Base-by-base conservation (phyloP, 2,329 filamentous ascomycete species). In the Aspergillus amoenus region DNA sequence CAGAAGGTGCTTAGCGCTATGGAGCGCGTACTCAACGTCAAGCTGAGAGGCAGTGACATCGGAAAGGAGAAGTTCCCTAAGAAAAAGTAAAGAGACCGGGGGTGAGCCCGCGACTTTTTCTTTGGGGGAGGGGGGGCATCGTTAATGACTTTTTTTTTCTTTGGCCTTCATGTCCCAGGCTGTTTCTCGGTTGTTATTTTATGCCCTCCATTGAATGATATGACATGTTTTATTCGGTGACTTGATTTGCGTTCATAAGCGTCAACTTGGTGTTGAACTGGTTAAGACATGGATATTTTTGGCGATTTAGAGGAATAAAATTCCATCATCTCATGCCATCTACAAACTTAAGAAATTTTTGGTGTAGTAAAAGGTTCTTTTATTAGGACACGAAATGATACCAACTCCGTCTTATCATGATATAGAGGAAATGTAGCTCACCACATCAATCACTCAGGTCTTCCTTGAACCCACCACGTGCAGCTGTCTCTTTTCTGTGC, bases 21-120 rank as follows among this genome's bases (percentile, higher is more conserved):
- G 83, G 91, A 96, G 84, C 83, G 88, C 54, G 86, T 90, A 61
- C 85, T 97, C 73, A 93, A 94, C 70, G 85, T 96, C 70, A 91
- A 96, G 81, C 83, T 97, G 70, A 84, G 93, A 66, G 91, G 94
- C 58, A 81, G 80, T 70, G 90, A 93, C 78, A 94, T 97, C 73
- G 93, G 93, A 61, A 82, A 86, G 74, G 90, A 91, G 68, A 89
- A 88, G 79, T 90, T 94, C 75, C 81, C 86, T 64, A 91, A 90
- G 83, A 90, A 89, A 81, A 86, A 85, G 80, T 78, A 74, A 68
- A 68, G 54, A 51, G 42, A 57, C 44, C 52, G 61, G 63, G 66
- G 61, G 70, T 68, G 65, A 69, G 65, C 62, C 62, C 61, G 57
- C 55, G 60, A 48, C 63, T 61, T 63, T 61, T 67, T 66, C 63